Percentiles rank a stretch among this genome's conserved stretches.
These are phyloP conservation scores for Alternaria triticina DNA, from an alignment of 2,329 filamentous ascomycete species.

Conservation along the genomic window DNA sequence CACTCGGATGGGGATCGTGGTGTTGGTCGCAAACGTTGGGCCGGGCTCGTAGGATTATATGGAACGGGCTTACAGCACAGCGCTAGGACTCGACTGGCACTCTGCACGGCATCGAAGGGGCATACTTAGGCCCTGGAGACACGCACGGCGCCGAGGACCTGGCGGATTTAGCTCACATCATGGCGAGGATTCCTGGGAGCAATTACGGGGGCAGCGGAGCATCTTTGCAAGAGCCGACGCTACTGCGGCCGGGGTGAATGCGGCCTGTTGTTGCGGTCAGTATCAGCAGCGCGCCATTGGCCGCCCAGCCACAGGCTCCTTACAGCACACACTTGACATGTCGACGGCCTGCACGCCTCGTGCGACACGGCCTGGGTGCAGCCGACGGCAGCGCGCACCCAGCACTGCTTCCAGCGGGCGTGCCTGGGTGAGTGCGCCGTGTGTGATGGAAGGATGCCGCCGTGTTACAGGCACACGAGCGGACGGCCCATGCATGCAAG, in stretches of 20 bases:
- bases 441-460: neutral
- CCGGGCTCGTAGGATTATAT: conserved; percentile 27
- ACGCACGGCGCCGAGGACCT: conserved; percentile 21
- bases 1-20: conserved; percentile 14
- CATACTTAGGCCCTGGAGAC: conserved; percentile 1
- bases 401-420: neutral
- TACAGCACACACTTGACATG: conserved; percentile 14
- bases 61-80: conserved; percentile 7
- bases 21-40: conserved; percentile 23
- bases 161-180: conserved; percentile 33
- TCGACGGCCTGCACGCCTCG: conserved; percentile 5
- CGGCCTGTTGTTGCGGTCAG: conserved; percentile 22
- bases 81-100: conserved; percentile 18
- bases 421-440: neutral
- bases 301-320: conserved; percentile 5
- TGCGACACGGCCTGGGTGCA: neutral
- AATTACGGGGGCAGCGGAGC: conserved; percentile 28
- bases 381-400: neutral
- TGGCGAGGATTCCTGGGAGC: conserved; percentile 14
- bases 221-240: conserved; percentile 19
- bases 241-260: conserved; percentile 14
- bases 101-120: conserved; percentile 9
- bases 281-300: conserved; percentile 21
- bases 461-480: neutral
- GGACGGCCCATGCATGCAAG: neutral